Percentiles rank a stretch among this genome's conserved stretches.
phyloP scores from a whole-genome alignment of 805 yeast species.

The Danielozyma ontarioensis region DNA sequence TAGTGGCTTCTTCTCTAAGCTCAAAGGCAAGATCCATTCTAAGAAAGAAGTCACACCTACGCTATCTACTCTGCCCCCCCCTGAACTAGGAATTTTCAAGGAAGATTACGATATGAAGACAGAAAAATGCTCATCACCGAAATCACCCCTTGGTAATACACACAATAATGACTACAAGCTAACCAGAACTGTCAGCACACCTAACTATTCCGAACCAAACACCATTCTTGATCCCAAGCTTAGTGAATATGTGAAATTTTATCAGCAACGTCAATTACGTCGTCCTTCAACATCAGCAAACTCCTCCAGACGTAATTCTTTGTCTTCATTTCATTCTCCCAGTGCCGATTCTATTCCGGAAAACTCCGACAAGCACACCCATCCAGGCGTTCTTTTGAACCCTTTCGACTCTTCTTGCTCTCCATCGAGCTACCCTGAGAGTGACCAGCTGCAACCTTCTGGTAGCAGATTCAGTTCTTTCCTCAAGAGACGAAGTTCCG shows the following conservation, averaged over 20 bases:
- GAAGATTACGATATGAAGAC: conserved; percentile 11
- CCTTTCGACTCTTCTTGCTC: conserved; percentile 9
- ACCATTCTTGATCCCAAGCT: conserved; percentile 24
- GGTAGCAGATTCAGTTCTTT: conserved; percentile 21
- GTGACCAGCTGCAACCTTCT: conserved; percentile 3
- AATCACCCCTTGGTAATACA: neutral
- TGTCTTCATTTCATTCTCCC: neutral
- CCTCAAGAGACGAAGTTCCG: conserved; percentile 20
- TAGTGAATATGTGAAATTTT: conserved; percentile 32
- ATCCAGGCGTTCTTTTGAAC: conserved; percentile 15
- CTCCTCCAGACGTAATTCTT: conserved; percentile 1
- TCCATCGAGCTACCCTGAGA: no score
- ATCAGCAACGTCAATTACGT: conserved; percentile 18
- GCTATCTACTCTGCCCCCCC: conserved; percentile 1
- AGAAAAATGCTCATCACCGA: conserved; percentile 1
- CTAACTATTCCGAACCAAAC: conserved; percentile 1
- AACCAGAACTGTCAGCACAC: conserved; percentile 9
- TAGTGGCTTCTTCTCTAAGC: conserved; percentile 29
- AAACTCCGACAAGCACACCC: conserved; percentile 7
- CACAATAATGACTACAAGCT: conserved; percentile 1
- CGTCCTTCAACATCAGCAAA: conserved; percentile 10
- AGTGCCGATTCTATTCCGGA: conserved; percentile 2
- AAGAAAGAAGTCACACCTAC: conserved; percentile 2
- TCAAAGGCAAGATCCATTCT: conserved; percentile 28
- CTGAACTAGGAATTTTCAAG: conserved; percentile 10